phyloP scores from a whole-genome alignment of 2,329 filamentous ascomycete genomes.

The Didymella pomorum region DNA sequence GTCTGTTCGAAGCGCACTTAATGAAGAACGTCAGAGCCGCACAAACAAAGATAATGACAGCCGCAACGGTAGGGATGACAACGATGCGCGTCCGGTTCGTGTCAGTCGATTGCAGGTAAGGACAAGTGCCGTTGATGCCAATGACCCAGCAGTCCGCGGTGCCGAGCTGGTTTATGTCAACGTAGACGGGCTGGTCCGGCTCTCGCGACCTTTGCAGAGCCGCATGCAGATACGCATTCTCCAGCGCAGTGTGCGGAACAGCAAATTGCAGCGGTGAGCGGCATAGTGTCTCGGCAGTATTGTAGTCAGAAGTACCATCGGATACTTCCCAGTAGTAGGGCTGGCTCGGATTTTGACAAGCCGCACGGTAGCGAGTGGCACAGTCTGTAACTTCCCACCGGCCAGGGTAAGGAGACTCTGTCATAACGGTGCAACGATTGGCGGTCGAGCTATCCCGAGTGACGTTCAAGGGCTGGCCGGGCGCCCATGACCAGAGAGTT shows the following conservation, averaged over 20 bases:
- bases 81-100: slow-evolving; percentile 58
- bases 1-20: slow-evolving; percentile 69
- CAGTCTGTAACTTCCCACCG: slow-evolving; percentile 68
- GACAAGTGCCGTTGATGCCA: slow-evolving; percentile 64
- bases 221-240: slow-evolving; percentile 66
- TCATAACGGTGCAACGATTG: slow-evolving; percentile 65
- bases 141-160: slow-evolving; percentile 66
- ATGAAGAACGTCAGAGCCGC: slow-evolving; percentile 68
- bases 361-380: slow-evolving; percentile 58
- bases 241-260: slow-evolving; percentile 67
- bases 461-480: slow-evolving; percentile 62
- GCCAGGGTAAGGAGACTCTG: slow-evolving; percentile 55
- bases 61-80: slow-evolving; percentile 68
- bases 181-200: slow-evolving; percentile 54
- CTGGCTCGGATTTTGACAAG: slow-evolving; percentile 63
- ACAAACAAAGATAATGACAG: slow-evolving; percentile 68
- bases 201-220: slow-evolving; percentile 27
- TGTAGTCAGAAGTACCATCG: slow-evolving; percentile 53
- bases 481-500: slow-evolving; percentile 68
- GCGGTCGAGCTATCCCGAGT: slow-evolving; percentile 41
- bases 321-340: slow-evolving; percentile 68
- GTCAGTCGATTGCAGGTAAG: slow-evolving; percentile 60
- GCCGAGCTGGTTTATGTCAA: slow-evolving; percentile 69
- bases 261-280: slow-evolving; percentile 60
- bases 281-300: slow-evolving; percentile 57